Evolutionary conservation across 371 early-diverging fungal genomes (phyloP).

Genomic region (Quaeritorhiza haematococci): DNA sequence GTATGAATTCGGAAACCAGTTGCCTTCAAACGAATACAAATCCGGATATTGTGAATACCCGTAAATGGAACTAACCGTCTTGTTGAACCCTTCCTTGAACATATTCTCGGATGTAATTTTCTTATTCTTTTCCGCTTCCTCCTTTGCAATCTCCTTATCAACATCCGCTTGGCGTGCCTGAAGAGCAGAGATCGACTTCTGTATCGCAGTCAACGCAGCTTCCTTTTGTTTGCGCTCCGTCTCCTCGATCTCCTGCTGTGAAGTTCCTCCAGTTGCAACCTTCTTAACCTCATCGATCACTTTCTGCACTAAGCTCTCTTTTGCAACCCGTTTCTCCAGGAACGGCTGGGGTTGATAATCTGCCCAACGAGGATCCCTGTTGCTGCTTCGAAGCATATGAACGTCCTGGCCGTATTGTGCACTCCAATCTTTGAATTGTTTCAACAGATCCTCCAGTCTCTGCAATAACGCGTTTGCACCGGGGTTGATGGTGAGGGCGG

Average conservation of each 20-base stretch:
- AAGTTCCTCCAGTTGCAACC: neutral
- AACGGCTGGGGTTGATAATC: slow-evolving; percentile 2
- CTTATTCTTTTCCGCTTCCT: slow-evolving; percentile 60
- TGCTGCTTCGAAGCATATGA: too few species aligned
- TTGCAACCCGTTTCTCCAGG: slow-evolving; percentile 12
- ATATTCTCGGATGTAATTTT: slow-evolving; percentile 79
- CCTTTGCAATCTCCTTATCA: slow-evolving; percentile 61
- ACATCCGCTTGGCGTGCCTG: slow-evolving; percentile 51
- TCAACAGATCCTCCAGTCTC: too few species aligned
- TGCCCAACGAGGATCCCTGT: neutral
- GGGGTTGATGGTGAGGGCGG: neutral
- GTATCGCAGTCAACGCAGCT: slow-evolving; percentile 19
- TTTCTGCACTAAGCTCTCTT: neutral
- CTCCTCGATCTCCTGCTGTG: slow-evolving; percentile 1
- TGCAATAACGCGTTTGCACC: neutral
- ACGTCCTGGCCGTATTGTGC: too few species aligned
- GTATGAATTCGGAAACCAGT: slow-evolving; percentile 49
- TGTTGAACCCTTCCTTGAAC: slow-evolving; percentile 64
- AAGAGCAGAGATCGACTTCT: slow-evolving; percentile 19
- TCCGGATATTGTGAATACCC: neutral
- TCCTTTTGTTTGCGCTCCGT: slow-evolving; percentile 17
- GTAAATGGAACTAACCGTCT: slow-evolving; percentile 48
- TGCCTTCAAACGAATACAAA: neutral
- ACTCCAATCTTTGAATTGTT: too few species aligned
- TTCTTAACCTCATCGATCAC: slow-evolving; percentile 14